phyloP scores from a whole-genome alignment of 2,329 filamentous ascomycete genomes.

The Plenodomus tracheiphilus region DNA sequence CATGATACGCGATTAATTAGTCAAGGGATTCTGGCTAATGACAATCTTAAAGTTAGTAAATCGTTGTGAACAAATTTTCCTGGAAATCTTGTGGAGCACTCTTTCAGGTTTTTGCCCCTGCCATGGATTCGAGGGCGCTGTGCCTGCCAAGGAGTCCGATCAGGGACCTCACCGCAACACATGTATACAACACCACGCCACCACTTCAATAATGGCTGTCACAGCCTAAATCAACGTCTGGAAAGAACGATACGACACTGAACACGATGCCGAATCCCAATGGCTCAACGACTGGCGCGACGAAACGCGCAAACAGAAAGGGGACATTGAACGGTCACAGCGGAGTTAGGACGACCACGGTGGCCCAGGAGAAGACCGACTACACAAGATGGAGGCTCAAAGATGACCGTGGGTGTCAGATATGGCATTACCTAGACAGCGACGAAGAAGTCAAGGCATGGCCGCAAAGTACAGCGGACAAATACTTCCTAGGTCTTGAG shows the following conservation, averaged over 20 bases:
- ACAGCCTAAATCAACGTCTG: not conserved
- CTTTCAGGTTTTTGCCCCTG: not conserved
- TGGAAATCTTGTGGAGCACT: too few relatives aligned
- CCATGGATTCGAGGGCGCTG: not conserved
- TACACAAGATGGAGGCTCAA: constrained; percentile 80
- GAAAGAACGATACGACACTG: not conserved
- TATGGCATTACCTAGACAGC: constrained; percentile 85
- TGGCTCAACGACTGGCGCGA: constrained; percentile 25
- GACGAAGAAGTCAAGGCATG: constrained; percentile 73
- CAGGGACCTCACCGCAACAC: constrained; percentile 6
- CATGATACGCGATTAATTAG: too few relatives aligned
- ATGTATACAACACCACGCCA: constrained; percentile 3
- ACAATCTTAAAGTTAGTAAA: too few relatives aligned
- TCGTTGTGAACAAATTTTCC: too few relatives aligned
- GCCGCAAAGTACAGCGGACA: constrained; percentile 89
- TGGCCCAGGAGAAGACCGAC: constrained; percentile 65
- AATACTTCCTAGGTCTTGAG: constrained; percentile 80
- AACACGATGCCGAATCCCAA: constrained; percentile 26
- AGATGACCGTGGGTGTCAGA: constrained; percentile 82
- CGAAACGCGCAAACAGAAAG: constrained; percentile 16
- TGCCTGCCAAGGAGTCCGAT: constrained; percentile 26
- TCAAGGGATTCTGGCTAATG: too few relatives aligned
- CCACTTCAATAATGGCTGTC: constrained; percentile 6
- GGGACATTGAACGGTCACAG: constrained; percentile 14
- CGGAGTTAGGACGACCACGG: constrained; percentile 15